Conservation (phyloP, 352 stramenopile species). For the Phytophthora colocasiae region DNA sequence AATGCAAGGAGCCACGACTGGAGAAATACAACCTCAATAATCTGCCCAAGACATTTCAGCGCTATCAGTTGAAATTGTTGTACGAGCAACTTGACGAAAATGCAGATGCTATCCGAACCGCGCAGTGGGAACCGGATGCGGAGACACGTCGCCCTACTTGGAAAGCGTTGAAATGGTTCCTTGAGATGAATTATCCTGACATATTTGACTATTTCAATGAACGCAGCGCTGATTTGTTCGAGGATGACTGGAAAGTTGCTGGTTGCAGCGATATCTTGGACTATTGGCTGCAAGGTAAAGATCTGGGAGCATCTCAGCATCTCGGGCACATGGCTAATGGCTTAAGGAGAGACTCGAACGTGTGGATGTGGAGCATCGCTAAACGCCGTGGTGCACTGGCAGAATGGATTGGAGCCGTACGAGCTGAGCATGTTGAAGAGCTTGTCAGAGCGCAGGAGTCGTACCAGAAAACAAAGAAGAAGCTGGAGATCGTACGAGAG, state of each 20-base stretch:
- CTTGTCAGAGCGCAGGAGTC: slow-evolving; percentile 41
- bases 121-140: slow-evolving; percentile 15
- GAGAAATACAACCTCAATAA: slow-evolving; percentile 50
- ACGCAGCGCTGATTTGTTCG: slow-evolving; percentile 27
- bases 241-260: slow-evolving; percentile 43
- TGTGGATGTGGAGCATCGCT: slow-evolving; percentile 42
- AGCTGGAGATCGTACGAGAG: slow-evolving; percentile 40
- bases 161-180: slow-evolving; percentile 40
- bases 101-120: slow-evolving; percentile 25
- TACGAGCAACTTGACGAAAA: slow-evolving; percentile 46
- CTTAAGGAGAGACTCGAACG: slow-evolving; percentile 23
- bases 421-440: slow-evolving; percentile 23
- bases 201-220: slow-evolving; percentile 42
- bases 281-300: slow-evolving; percentile 49
- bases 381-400: slow-evolving; percentile 34
- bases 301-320: slow-evolving; percentile 17
- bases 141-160: slow-evolving; percentile 34
- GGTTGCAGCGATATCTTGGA: slow-evolving; percentile 41
- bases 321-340: neutral
- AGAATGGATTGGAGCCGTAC: slow-evolving; percentile 32
- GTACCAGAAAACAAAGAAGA: slow-evolving; percentile 35
- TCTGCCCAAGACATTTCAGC: slow-evolving; percentile 26
- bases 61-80: slow-evolving; percentile 38
- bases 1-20: slow-evolving; percentile 65
- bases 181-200: slow-evolving; percentile 40